A percentile compares a stretch with the other conserved stretches of the same genome.
Evolutionary conservation across 805 yeast genomes (phyloP).

Genomic region (Pichia kluyveri): DNA sequence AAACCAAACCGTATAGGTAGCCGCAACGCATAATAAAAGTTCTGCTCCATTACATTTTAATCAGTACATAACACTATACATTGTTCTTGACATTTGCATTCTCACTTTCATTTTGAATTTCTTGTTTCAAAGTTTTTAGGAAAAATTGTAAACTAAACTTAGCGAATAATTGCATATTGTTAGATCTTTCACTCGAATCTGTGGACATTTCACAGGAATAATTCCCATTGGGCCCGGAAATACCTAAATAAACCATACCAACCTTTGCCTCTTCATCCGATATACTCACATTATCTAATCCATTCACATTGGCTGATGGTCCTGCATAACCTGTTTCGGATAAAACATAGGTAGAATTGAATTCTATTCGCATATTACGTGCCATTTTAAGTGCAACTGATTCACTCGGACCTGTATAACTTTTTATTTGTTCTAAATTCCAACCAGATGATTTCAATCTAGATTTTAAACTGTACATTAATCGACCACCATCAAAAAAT

Average conservation of each 20-base stretch:
- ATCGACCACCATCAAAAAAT: constrained; percentile 77
- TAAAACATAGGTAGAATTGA: constrained; percentile 74
- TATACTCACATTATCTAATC: constrained; percentile 25
- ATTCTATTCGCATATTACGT: constrained; percentile 66
- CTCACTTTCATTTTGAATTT: neutral
- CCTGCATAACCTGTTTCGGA: constrained; percentile 90
- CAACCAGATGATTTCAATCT: constrained; percentile 72
- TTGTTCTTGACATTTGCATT: neutral
- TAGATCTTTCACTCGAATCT: constrained; percentile 40
- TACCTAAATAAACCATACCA: constrained; percentile 67
- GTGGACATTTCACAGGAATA: constrained; percentile 38
- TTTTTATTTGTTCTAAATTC: constrained; percentile 58
- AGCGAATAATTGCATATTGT: constrained; percentile 74
- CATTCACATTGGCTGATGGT: constrained; percentile 36
- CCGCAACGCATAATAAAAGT: too few species aligned
- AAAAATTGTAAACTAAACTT: constrained; percentile 34
- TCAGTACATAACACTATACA: neutral
- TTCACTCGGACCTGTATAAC: constrained; percentile 77
- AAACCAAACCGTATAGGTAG: too few species aligned
- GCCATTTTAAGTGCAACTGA: constrained; percentile 69
- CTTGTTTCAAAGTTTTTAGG: constrained; percentile 1
- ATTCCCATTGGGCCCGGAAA: constrained; percentile 57
- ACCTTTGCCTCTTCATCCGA: constrained; percentile 27
- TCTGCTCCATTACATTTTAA: too few species aligned
- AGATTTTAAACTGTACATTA: constrained; percentile 70